Evolutionary conservation across 192 early-diverging fungal genomes (phyloP).

Genomic region (Backusella parvicylindrica): DNA sequence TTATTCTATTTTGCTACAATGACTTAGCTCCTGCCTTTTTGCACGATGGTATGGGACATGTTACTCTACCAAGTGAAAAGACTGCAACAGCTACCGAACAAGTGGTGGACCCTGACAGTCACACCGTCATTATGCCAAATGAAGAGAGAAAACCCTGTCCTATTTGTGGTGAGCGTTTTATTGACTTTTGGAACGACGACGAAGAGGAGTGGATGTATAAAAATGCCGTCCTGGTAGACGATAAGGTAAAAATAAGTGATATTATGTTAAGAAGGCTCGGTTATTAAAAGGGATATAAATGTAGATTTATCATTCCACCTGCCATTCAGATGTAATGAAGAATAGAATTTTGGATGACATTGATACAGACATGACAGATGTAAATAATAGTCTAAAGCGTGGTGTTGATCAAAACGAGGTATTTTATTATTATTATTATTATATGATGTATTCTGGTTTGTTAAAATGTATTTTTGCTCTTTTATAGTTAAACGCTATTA

Average conservation of each 20-base stretch:
- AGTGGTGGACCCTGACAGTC: constrained; percentile 25
- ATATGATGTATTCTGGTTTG: neutral
- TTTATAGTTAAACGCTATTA: neutral
- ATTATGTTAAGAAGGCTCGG: neutral
- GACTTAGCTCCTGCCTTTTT: constrained; percentile 27
- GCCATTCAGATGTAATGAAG: constrained; percentile 46
- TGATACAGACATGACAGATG: constrained; percentile 8
- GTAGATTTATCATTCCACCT: constrained; percentile 61
- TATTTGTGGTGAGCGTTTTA: constrained; percentile 75
- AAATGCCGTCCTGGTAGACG: constrained; percentile 62
- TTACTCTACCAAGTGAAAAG: constrained; percentile 16
- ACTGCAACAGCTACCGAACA: neutral
- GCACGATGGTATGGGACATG: constrained; percentile 15
- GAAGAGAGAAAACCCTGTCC: constrained; percentile 57
- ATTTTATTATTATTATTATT: neutral
- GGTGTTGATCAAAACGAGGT: constrained; percentile 9
- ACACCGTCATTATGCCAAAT: constrained; percentile 44
- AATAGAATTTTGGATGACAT: constrained; percentile 1
- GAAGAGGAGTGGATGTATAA: constrained; percentile 75
- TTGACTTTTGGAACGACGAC: constrained; percentile 68
- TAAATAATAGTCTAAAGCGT: constrained; percentile 15
- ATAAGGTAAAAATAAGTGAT: constrained; percentile 36
- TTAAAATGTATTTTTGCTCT: neutral
- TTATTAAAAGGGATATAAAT: neutral
- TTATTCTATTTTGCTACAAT: too few species aligned